Evolutionary conservation across 345 rosid genomes (phyloP).

Genomic region (Camelina neglecta): DNA sequence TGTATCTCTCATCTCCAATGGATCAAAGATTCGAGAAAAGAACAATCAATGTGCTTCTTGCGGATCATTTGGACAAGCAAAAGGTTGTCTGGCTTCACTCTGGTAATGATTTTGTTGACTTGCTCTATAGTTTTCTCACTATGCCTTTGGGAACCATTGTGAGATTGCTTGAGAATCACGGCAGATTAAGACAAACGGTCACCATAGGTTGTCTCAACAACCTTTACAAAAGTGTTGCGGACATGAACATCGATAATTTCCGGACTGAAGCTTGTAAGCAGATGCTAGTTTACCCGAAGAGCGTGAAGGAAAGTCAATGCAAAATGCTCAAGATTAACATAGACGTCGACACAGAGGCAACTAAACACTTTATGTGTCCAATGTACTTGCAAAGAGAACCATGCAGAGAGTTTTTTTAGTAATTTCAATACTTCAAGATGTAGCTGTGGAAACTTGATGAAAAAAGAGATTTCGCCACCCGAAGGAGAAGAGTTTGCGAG

Average conservation of each 20-base stretch:
- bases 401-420: constrained; percentile 11
- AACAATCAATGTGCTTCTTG: constrained; percentile 14
- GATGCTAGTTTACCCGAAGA: constrained; percentile 35
- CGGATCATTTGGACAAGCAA: background rate
- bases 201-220: constrained; percentile 7
- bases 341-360: background rate
- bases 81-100: constrained; percentile 2
- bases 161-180: background rate
- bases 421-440: constrained; percentile 24
- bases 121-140: constrained; percentile 34
- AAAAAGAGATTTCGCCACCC: constrained; percentile 1
- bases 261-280: constrained; percentile 23
- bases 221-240: constrained; percentile 22
- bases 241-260: constrained; percentile 14
- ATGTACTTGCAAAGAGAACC: background rate
- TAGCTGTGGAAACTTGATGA: constrained; percentile 26
- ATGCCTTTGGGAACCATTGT: background rate
- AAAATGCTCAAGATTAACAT: constrained; percentile 16
- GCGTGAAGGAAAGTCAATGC: constrained; percentile 2
- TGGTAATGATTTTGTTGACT: constrained; percentile 37
- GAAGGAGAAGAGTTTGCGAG: background rate
- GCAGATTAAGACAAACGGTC: background rate
- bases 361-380: constrained; percentile 24
- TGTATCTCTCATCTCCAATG: background rate
- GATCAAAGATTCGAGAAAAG: constrained; percentile 10